phyloP scores from a whole-genome alignment of 139 green algal species.

The Chlamydomonas incerta region DNA sequence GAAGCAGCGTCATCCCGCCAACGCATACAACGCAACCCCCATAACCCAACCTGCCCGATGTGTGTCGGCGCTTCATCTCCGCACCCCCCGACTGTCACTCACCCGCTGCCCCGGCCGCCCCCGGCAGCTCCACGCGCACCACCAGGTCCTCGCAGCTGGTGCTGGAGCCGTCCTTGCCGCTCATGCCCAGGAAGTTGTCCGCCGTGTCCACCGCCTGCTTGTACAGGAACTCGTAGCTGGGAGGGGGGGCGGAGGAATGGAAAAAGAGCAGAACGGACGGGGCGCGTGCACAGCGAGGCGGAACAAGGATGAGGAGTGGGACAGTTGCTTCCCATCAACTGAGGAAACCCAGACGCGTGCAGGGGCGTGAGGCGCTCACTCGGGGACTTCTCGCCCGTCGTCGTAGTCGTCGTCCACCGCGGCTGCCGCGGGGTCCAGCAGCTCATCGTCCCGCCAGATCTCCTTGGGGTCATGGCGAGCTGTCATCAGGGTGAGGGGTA shows the following conservation, averaged over 20 bases:
- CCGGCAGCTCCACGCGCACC: slow-evolving; percentile 65
- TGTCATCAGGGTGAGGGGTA: too few species aligned
- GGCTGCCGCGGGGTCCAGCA: slow-evolving; percentile 57
- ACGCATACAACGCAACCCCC: too few species aligned
- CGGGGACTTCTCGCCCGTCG: slow-evolving; percentile 62
- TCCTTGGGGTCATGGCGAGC: slow-evolving; percentile 61
- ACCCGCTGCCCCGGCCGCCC: slow-evolving; percentile 57
- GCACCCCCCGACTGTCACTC: too few species aligned
- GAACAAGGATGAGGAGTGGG: background rate
- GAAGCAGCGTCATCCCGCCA: too few species aligned
- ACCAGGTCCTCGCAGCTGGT: slow-evolving; percentile 77
- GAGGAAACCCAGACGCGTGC: too few species aligned
- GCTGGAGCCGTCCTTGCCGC: slow-evolving; percentile 72
- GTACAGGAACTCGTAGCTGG: slow-evolving; percentile 78
- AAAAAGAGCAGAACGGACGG: background rate
- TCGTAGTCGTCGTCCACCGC: slow-evolving; percentile 63
- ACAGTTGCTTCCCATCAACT: too few species aligned
- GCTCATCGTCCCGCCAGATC: slow-evolving; percentile 67
- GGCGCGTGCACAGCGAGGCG: background rate
- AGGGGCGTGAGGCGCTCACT: too few species aligned
- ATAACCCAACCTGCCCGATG: too few species aligned
- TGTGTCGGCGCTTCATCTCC: too few species aligned
- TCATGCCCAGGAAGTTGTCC: slow-evolving; percentile 82
- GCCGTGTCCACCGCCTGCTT: slow-evolving; percentile 77
- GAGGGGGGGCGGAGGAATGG: background rate